phyloP scores from a whole-genome alignment of 805 yeast genomes.

The Candida nonsorbophila region DNA sequence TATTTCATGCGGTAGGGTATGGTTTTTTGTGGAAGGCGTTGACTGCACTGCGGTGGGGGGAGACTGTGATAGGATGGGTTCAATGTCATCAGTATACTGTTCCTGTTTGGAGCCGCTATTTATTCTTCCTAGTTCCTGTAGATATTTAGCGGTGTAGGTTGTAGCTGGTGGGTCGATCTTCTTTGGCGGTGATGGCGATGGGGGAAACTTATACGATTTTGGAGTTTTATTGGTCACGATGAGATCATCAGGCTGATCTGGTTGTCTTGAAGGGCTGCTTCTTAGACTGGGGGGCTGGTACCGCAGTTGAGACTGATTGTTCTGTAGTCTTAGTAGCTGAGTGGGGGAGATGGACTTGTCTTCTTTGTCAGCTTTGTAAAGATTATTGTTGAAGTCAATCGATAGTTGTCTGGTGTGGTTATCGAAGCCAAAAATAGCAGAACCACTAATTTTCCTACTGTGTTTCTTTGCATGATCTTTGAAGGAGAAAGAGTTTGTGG shows the following conservation, averaged over 20 bases:
- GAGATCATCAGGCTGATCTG: conserved; percentile 29
- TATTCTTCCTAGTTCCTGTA: conserved; percentile 23
- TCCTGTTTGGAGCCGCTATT: conserved; percentile 6
- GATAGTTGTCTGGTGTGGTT: conserved; percentile 62
- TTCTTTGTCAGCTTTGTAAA: conserved; percentile 9
- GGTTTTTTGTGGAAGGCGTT: too few relatives aligned
- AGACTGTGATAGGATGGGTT: conserved; percentile 20
- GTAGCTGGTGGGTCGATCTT: conserved; percentile 10
- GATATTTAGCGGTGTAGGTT: conserved; percentile 37
- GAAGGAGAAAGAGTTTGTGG: conserved; percentile 9
- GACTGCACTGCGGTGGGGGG: too few relatives aligned
- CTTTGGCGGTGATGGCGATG: conserved; percentile 25
- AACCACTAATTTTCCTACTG: conserved; percentile 64
- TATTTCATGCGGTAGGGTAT: too few relatives aligned
- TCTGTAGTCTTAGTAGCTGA: conserved; percentile 15
- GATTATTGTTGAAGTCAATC: conserved; percentile 35
- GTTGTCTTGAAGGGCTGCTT: conserved; percentile 6
- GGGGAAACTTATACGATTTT: conserved; percentile 54
- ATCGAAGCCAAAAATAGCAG: conserved; percentile 72
- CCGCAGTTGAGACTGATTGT: conserved; percentile 2
- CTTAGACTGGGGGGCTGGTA: conserved; percentile 7
- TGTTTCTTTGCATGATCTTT: conserved; percentile 31
- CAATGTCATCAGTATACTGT: conserved; percentile 31
- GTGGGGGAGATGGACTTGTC: conserved; percentile 30
- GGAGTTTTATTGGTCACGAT: conserved; percentile 44